A percentile compares a stretch with the other conserved stretches of the same genome.
phyloP scores from a whole-genome alignment of 75 land plant genomes.

The Sequoia sempervirens region DNA sequence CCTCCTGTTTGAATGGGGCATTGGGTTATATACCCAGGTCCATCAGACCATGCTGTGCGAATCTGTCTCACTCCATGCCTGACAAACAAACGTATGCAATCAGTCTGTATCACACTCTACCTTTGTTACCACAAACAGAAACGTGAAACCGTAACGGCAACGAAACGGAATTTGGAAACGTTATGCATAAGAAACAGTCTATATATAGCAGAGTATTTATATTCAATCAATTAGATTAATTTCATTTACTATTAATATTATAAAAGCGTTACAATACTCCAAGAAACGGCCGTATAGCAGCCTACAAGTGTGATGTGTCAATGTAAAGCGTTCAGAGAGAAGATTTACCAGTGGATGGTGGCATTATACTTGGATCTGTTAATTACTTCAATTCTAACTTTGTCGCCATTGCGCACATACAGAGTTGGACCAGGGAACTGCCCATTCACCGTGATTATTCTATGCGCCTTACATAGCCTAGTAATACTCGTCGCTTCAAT shows the following conservation, averaged over 20 bases:
- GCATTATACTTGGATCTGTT: conserved; percentile 2
- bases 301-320: neutral
- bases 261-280: too few relatives aligned
- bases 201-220: too few relatives aligned
- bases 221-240: too few relatives aligned
- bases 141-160: too few relatives aligned
- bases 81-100: neutral
- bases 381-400: neutral
- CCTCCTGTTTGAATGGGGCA: conserved; percentile 28
- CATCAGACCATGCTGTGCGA: conserved; percentile 6
- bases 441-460: conserved; percentile 9
- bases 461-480: neutral
- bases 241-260: too few relatives aligned
- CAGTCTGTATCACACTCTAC: too few relatives aligned
- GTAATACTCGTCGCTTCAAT: neutral
- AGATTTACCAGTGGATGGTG: conserved; percentile 9
- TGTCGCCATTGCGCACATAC: conserved; percentile 15
- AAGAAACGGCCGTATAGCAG: neutral
- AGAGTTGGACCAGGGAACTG: conserved; percentile 18
- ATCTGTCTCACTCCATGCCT: neutral
- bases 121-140: neutral
- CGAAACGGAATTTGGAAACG: too few relatives aligned
- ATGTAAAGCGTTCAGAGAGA: too few relatives aligned
- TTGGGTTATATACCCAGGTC: conserved; percentile 37
- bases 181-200: too few relatives aligned